Evolutionary conservation across 1,284 basidiomycete genomes (phyloP).

Genomic region (Albatrellus sp.): DNA sequence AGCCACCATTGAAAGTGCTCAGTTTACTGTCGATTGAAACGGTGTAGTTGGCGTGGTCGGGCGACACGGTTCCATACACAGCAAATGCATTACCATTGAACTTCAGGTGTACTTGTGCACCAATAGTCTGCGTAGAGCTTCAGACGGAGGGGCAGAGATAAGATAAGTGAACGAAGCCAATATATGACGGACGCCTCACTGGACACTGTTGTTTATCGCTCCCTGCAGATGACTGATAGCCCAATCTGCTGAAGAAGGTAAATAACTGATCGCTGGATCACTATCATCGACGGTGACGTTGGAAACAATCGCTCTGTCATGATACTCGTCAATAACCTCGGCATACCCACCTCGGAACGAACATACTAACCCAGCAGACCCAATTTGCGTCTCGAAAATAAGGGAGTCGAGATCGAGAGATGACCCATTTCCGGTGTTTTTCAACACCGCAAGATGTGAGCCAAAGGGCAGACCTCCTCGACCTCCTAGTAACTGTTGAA

Average conservation of each 20-base stretch:
- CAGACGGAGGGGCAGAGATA: neutral
- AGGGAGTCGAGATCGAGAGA: conserved; percentile 37
- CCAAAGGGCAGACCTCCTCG: conserved; percentile 28
- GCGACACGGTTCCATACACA: conserved; percentile 36
- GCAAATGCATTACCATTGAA: conserved; percentile 39
- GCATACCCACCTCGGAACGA: neutral
- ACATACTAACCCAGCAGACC: conserved; percentile 26
- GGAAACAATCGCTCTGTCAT: conserved; percentile 17
- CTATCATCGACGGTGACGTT: conserved; percentile 27
- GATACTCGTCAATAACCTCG: neutral
- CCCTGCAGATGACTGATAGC: conserved; percentile 9
- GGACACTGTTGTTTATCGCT: conserved; percentile 4
- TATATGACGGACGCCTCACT: conserved; percentile 6
- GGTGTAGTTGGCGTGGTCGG: conserved; percentile 32
- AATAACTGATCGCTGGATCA: conserved; percentile 25
- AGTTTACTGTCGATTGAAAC: conserved; percentile 31
- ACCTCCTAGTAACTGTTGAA: conserved; percentile 30
- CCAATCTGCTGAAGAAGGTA: conserved; percentile 26
- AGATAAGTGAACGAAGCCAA: neutral
- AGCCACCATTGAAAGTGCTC: conserved; percentile 22
- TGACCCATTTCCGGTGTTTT: conserved; percentile 25
- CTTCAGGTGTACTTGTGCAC: conserved; percentile 27
- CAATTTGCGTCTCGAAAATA: conserved; percentile 28
- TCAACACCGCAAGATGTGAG: conserved; percentile 32
- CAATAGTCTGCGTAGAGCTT: conserved; percentile 28